These are phyloP conservation scores for Phyllosticta paracitricarpa DNA, from an alignment of 2,329 filamentous ascomycete genomes.

Conservation along the genomic window DNA sequence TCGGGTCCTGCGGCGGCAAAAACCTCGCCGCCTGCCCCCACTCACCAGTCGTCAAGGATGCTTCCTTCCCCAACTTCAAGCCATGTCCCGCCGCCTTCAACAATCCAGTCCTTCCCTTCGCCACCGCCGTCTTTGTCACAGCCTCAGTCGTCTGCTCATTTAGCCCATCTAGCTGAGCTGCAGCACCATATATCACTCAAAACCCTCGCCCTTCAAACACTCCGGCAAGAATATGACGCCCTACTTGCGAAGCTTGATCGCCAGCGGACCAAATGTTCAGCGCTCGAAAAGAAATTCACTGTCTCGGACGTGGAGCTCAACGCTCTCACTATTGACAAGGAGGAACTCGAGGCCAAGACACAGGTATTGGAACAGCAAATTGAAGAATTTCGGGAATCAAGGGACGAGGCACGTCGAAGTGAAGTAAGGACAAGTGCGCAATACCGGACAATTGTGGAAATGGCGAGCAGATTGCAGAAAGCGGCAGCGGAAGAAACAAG, in stretches of 20 bases:
- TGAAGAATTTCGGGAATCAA: slow-evolving; percentile 37
- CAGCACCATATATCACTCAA: slow-evolving; percentile 47
- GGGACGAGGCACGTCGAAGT: slow-evolving; percentile 37
- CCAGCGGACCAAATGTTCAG: slow-evolving; percentile 39
- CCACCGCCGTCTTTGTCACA: slow-evolving; percentile 5
- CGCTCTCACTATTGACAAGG: slow-evolving; percentile 40
- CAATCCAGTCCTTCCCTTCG: slow-evolving; percentile 12
- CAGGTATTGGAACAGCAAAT: slow-evolving; percentile 39
- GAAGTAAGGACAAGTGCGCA: slow-evolving; percentile 36
- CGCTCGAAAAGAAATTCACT: slow-evolving; percentile 37
- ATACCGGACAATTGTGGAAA: slow-evolving; percentile 42
- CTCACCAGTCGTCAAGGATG: slow-evolving; percentile 11
- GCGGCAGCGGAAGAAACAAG: slow-evolving; percentile 34
- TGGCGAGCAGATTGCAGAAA: slow-evolving; percentile 37
- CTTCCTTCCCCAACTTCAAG: slow-evolving; percentile 24
- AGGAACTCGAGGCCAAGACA: slow-evolving; percentile 38
- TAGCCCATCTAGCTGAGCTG: slow-evolving; percentile 37
- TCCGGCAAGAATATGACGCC: slow-evolving; percentile 45
- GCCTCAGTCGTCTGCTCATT: slow-evolving; percentile 21
- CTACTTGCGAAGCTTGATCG: slow-evolving; percentile 43
- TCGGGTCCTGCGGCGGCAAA: not conserved
- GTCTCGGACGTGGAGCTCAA: slow-evolving; percentile 35
- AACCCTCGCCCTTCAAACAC: slow-evolving; percentile 41
- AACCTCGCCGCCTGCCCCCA: slow-evolving; percentile 1
- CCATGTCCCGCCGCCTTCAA: slow-evolving; percentile 18